Percentiles rank a stretch among this genome's conserved stretches.
These are phyloP conservation scores for Cystobasidium sp. DNA, from an alignment of 1,284 basidiomycete genomes.

Conservation along the genomic window DNA sequence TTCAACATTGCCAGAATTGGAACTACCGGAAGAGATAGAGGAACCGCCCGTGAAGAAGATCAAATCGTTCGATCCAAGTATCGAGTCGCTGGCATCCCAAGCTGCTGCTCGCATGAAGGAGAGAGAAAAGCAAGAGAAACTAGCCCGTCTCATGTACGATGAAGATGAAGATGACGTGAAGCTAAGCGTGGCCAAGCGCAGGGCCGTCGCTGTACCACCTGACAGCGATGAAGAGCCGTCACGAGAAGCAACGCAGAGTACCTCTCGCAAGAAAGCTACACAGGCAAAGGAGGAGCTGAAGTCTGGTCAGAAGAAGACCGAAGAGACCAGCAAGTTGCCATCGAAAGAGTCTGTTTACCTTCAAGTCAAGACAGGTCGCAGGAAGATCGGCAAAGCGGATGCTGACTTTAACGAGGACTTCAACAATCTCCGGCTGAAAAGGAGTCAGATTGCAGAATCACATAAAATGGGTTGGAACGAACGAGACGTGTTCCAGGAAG, in stretches of 20 bases:
- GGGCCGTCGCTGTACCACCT: neutral
- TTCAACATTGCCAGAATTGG: neutral
- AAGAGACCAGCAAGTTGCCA: neutral
- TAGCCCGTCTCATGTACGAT: neutral
- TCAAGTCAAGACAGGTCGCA: slow-evolving; percentile 31
- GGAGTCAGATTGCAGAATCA: slow-evolving; percentile 11
- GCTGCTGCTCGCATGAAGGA: neutral
- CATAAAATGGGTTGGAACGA: slow-evolving; percentile 41
- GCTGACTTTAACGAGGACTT: slow-evolving; percentile 42
- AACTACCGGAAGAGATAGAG: neutral
- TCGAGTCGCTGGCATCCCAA: slow-evolving; percentile 25
- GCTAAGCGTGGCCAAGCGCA: slow-evolving; percentile 18
- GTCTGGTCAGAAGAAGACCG: slow-evolving; percentile 1
- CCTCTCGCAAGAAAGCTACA: slow-evolving; percentile 16
- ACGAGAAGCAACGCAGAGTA: slow-evolving; percentile 3
- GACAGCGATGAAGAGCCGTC: slow-evolving; percentile 30
- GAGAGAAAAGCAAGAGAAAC: slow-evolving; percentile 17
- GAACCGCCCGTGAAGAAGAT: slow-evolving; percentile 24
- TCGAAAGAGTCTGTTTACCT: slow-evolving; percentile 22
- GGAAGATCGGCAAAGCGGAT: slow-evolving; percentile 31
- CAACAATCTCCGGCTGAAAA: slow-evolving; percentile 24
- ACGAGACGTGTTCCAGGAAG: slow-evolving; percentile 31
- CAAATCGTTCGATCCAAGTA: slow-evolving; percentile 42
- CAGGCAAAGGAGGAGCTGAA: neutral
- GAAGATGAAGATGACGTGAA: slow-evolving; percentile 11